Base-by-base conservation (phyloP, 345 rosid species). In the Adansonia digitata region DNA sequence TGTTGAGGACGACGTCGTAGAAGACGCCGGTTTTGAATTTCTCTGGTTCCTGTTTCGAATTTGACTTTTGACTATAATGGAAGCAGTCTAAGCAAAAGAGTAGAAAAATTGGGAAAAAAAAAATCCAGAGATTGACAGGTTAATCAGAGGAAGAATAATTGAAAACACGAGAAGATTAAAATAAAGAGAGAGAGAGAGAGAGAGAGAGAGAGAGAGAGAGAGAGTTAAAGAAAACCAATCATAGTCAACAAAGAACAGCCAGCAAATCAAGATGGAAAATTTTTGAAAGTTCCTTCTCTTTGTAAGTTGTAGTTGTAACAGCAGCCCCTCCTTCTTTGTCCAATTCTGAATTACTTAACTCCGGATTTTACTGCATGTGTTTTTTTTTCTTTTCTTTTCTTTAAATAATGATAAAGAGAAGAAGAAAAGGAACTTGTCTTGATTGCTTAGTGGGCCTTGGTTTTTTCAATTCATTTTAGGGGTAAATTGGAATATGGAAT, bases 241-340 rank as follows among this genome's bases (percentile, higher is more conserved):
- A 65, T 56, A 82, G 94, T 90, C 90, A 88, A 86, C 89, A 88
- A 90, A 85, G 77, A 81, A 81, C 88, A 86, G 55, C 88, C 77
- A 77, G 74, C 72, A 75, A 75, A 71, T 59, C 72, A 75, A 82
- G 77, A 64, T 69, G 77, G 74, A 72, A 70, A n/a, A 0, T 31
- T 37, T 83, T 77, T 63, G 43, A 39, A 74, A 69, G n/a, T n/a
- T 61, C 67, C 73, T 76, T 78, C 22, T 40, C 74, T 71, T 57
- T 72, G 85, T 77, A 70, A 81, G 87, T 73, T 53, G 71, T 77
- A n/a, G n/a, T 56, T 46, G n/a, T n/a, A n/a, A n/a, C 78, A 22
- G 78, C 72, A 56, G 73, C 52, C 26, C 48, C n/a, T n/a, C n/a
- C n/a, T n/a, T 27, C 26, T 17, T 45, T 79, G 61, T 74, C 71